Base-by-base conservation (phyloP, 495 filamentous ascomycete genomes). In the Diplogelasinospora grovesii region DNA sequence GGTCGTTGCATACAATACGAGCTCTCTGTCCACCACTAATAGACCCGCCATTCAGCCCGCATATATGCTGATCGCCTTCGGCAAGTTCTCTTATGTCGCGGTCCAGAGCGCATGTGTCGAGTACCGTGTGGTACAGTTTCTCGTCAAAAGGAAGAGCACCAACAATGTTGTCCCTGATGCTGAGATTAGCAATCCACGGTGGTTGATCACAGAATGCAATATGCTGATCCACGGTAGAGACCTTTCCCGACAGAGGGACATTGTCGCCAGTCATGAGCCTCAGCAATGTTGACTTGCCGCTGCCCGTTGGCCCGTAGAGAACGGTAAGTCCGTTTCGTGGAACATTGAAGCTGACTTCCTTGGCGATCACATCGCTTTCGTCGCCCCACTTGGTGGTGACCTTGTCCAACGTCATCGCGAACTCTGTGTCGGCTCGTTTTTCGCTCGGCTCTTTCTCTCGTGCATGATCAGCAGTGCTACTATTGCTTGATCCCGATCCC, bases 231-330 rank as follows among this genome's bases (percentile, higher is more conserved):
- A 46, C 24, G 41, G 27, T 71, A 43, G 66, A 63, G 2, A 74
- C 56, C 45, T 84, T 79, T 15, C 78, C 76, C 0, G 81, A 64
- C 11, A 84, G 43, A 5, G 69, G 68, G 31, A n/a, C n/a, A n/a
- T n/a, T n/a, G n/a, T n/a, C n/a, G n/a, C n/a, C n/a, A n/a, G n/a
- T n/a, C n/a, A n/a, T n/a, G n/a, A n/a, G n/a, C n/a, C 73, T 73
- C 16, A 84, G 53, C 8, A 84, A 42, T 2, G 74, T 76, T 3
- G 73, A 71, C 43, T 83, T 83, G 5, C 80, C 80, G 31, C 66
- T 75, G 5, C 77, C 77, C 5, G 78, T 73, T 3, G 78, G 74
- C 10, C 79, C 79, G 29, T 79, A 59, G 10, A 83, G 48, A 48
- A 78, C 68, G 3, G 66, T 73, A 1, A 73, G 38, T 26, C 53